Percentiles rank a stretch among this genome's conserved stretches.
Evolutionary conservation across 176 grass and related monocot genomes (phyloP).

Genomic region (Guadua angustifolia): DNA sequence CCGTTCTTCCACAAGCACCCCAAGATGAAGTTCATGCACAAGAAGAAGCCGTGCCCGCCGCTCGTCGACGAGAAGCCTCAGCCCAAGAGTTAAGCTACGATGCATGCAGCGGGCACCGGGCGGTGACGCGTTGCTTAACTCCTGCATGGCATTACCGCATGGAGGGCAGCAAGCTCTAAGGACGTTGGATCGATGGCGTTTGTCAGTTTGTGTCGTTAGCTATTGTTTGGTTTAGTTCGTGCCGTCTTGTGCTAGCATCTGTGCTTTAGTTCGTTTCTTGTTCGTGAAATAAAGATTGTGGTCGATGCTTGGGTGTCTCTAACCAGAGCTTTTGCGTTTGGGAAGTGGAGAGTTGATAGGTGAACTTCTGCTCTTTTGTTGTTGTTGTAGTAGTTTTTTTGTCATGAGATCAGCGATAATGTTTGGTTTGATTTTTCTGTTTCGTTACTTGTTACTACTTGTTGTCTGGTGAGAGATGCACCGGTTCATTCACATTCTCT

Average conservation of each 20-base stretch:
- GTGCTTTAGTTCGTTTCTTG: constrained; percentile 16
- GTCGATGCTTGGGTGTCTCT: not conserved
- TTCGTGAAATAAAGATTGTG: constrained; percentile 43
- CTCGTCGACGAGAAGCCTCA: constrained; percentile 38
- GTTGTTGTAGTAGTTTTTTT: not conserved
- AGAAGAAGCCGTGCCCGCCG: constrained; percentile 69
- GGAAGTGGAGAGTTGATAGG: not conserved
- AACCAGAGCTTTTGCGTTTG: not conserved
- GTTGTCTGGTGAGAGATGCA: not conserved
- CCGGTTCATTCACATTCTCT: not conserved
- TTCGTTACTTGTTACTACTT: not conserved
- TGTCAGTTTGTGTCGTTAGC: not conserved
- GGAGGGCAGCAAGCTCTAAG: not conserved
- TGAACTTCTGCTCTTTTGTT: not conserved
- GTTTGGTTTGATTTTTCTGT: not conserved
- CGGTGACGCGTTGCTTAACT: not conserved
- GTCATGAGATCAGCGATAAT: not conserved
- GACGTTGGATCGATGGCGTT: not conserved
- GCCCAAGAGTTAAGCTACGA: constrained; percentile 28
- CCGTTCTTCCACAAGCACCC: constrained; percentile 62
- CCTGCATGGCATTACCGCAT: not conserved
- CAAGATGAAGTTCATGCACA: constrained; percentile 58
- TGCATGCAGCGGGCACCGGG: not conserved
- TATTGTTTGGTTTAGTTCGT: constrained; percentile 29
- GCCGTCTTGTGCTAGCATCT: constrained; percentile 2